Conservation (phyloP, 495 filamentous ascomycete species). For the Hyaloscypha bicolor region DNA sequence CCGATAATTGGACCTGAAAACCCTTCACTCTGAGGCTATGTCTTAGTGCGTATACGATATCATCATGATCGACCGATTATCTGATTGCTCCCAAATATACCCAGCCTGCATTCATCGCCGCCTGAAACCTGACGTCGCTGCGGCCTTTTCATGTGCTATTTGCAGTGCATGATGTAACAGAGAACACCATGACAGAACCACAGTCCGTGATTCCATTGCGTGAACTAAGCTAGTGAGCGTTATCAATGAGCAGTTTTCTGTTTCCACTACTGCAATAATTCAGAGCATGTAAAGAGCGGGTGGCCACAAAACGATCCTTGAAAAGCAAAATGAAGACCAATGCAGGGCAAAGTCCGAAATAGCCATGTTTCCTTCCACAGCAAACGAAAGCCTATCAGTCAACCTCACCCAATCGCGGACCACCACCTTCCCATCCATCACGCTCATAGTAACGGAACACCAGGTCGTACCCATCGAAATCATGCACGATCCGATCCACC, state of each 20-base stretch:
- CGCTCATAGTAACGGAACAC: conserved; percentile 97
- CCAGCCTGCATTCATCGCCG: not conserved
- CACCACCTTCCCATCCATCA: conserved; percentile 68
- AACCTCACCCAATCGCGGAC: conserved; percentile 33
- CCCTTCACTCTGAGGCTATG: conserved; percentile 14
- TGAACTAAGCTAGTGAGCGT: not conserved
- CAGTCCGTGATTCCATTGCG: not conserved
- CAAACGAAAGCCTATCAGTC: conserved; percentile 12
- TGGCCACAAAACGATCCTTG: not conserved
- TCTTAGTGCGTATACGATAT: conserved; percentile 7
- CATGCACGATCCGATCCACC: conserved; percentile 94
- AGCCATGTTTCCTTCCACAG: not conserved
- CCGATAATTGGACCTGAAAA: conserved; percentile 13
- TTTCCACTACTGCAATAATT: not conserved
- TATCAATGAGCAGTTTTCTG: not conserved
- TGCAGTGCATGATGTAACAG: conserved; percentile 10
- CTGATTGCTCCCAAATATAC: not conserved
- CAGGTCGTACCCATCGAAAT: conserved; percentile 95
- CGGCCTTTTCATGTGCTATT: not conserved
- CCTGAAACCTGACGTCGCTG: not conserved
- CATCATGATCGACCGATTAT: not conserved
- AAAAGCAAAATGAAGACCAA: not conserved
- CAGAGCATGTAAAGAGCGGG: not conserved
- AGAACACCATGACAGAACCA: not conserved
- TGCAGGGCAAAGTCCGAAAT: not conserved